Percentiles rank a stretch among this genome's conserved stretches.
Conservation (phyloP, 164 flowering plant species). For the Vitis cinerea region DNA sequence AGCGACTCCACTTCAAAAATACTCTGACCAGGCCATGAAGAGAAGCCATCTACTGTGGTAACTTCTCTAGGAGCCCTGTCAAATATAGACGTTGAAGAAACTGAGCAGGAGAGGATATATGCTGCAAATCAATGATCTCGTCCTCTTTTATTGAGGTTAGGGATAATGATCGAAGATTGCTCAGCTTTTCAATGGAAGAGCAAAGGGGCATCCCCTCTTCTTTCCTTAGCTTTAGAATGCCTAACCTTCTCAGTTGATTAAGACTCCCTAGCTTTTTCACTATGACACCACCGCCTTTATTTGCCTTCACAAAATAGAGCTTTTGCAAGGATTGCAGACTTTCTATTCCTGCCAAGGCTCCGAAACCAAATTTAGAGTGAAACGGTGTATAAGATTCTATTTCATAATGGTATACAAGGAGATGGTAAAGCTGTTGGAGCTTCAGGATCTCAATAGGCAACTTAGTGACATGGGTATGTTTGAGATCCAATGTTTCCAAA, state of each 20-base stretch:
- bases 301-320: background rate
- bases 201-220: conserved; percentile 13
- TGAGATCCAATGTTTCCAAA: background rate
- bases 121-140: conserved; percentile 5
- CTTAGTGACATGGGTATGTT: conserved; percentile 1
- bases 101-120: conserved; percentile 7
- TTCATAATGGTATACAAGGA: background rate
- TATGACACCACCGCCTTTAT: background rate
- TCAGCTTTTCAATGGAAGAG: conserved; percentile 4
- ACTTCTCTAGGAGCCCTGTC: conserved; percentile 17
- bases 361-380: background rate
- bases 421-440: conserved; percentile 9
- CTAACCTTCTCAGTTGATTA: conserved; percentile 7
- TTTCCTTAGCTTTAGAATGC: conserved; percentile 9
- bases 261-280: conserved; percentile 10
- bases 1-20: conserved; percentile 14
- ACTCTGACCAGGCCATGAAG: conserved; percentile 15
- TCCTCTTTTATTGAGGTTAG: background rate
- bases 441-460: conserved; percentile 18
- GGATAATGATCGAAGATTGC: conserved; percentile 5
- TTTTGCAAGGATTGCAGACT: background rate
- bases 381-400: background rate
- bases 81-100: conserved; percentile 19
- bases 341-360: background rate
- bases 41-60: conserved; percentile 21